Base-by-base conservation (phyloP, 345 rosid species). In the Hibiscus tridactylites region DNA sequence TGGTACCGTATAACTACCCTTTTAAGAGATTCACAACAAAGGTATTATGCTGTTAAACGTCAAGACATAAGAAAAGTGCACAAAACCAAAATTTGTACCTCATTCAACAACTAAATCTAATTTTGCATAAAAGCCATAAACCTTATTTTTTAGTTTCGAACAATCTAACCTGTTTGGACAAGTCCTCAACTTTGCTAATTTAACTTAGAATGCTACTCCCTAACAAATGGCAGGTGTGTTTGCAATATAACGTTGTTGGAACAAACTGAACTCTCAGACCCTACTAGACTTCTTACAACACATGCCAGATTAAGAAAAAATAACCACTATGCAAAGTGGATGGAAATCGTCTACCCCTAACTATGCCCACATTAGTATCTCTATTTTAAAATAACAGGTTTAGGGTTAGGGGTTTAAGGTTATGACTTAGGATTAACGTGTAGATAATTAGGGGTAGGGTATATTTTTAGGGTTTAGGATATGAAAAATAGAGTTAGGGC, bases 181-280 rank as follows among this genome's bases (percentile, higher is more conserved):
- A 17, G 13, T 35, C 28, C 71, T 31, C 28, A 28, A 21, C 19
- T 39, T 68, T 17, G 16, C 10, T 69, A 17, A n/a, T 16, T 28
- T 47, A 46, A 21, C 42, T 0, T 17, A 46, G 57, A 60, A 26
- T 42, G 11, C 56, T 28, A 59, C 61, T 69, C 26, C 53, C 60
- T 68, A 73, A 77, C 80, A 75, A 70, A 80, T 76, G 81, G 79
- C 82, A 49, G 78, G 61, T 71, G 76, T 54, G 69, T 63, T 64
- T 63, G 37, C 60, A 33, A 56, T 21, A 54, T 19, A 19, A 21
- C 60, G 12, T 17, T 19, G 68, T 68, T 69, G 79, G 68, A 69
- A 72, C 70, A 71, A 76, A 52, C 9, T 21, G 72, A 50, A 62
- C 68, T 44, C n/a, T 59, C 79, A 3, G 79, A 84, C 74, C 78